Conservation (phyloP, 2,329 filamentous ascomycete genomes). For the Microsporum audouinii region DNA sequence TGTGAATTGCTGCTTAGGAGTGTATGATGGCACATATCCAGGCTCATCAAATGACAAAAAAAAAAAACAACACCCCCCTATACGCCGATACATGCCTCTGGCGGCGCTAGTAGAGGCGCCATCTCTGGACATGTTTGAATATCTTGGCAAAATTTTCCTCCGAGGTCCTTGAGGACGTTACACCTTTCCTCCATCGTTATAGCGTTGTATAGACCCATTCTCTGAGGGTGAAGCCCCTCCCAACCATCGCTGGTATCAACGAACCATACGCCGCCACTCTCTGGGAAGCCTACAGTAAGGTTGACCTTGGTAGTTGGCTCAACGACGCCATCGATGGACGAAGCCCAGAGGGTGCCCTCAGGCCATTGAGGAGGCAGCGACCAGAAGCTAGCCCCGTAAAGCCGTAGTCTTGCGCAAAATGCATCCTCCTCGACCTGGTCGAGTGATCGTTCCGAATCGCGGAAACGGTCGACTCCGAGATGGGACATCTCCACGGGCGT, state of each 20-base stretch:
- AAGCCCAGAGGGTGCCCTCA: neutral
- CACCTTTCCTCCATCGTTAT: neutral
- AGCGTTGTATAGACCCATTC: neutral
- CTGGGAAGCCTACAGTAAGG: neutral
- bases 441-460: neutral
- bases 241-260: neutral
- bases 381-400: neutral
- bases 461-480: neutral
- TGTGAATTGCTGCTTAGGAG: too few relatives aligned
- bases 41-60: too few relatives aligned
- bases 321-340: neutral
- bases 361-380: neutral
- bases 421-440: neutral
- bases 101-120: neutral
- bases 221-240: neutral
- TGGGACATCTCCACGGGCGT: neutral
- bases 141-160: neutral
- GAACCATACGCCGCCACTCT: neutral
- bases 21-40: too few relatives aligned
- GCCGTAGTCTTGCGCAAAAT: neutral
- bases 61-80: too few relatives aligned
- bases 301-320: neutral
- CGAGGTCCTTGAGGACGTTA: neutral
- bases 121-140: neutral
- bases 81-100: too few relatives aligned